Conservation (phyloP, 73 alveolate species). For the Stentor coeruleus region DNA sequence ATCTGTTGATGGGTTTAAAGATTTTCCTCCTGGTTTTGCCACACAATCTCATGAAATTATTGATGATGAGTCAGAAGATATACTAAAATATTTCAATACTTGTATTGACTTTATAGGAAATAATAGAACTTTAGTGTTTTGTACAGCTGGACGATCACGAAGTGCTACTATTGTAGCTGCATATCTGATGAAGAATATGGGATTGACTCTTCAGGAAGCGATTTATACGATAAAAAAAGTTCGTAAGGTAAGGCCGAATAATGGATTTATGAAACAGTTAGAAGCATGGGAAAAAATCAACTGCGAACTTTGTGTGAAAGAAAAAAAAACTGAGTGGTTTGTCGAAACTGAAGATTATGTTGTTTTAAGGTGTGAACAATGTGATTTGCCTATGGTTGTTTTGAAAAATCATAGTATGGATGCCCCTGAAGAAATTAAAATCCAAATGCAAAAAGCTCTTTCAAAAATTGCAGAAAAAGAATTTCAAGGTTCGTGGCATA, state of each 20-base stretch:
- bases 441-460: neutral
- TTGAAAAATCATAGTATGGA: neutral
- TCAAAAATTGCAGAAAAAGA: neutral
- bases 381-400: slow-evolving; percentile 20
- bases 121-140: neutral
- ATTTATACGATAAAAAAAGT: neutral
- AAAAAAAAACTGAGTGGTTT: slow-evolving; percentile 10
- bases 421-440: neutral
- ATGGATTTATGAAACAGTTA: slow-evolving; percentile 5
- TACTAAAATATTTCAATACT: neutral
- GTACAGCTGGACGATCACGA: slow-evolving; percentile 29
- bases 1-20: neutral
- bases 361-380: slow-evolving; percentile 2
- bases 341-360: neutral
- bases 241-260: slow-evolving; percentile 9
- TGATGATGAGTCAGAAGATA: neutral
- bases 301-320: neutral
- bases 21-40: slow-evolving; percentile 14
- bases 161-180: slow-evolving; percentile 23
- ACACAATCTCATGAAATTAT: neutral
- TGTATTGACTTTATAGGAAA: slow-evolving; percentile 1
- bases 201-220: neutral
- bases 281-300: neutral
- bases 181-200: neutral
- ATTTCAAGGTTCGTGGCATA: neutral